phyloP scores from a whole-genome alignment of 371 early-diverging fungal genomes.

The Mucor racemosus region DNA sequence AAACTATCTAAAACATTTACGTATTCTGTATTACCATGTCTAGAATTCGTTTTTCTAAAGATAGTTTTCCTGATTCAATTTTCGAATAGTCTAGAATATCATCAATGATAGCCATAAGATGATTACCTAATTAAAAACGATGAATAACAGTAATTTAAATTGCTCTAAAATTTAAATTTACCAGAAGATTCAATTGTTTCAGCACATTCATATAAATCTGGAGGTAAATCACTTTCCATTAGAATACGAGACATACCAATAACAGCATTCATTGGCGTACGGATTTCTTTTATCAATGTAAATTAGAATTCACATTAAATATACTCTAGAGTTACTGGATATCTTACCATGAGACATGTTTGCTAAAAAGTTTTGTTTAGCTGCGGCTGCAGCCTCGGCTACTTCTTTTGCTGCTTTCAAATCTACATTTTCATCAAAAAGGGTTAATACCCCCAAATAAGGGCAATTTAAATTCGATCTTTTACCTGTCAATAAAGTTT shows the following conservation, averaged over 20 bases:
- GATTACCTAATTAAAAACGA: constrained; percentile 20
- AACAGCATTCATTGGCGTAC: constrained; percentile 62
- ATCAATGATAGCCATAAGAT: constrained; percentile 30
- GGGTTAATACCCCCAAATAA: background rate
- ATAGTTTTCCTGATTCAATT: constrained; percentile 49
- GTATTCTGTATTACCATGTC: constrained; percentile 15
- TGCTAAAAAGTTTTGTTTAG: constrained; percentile 61
- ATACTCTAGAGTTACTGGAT: background rate
- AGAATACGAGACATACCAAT: constrained; percentile 62
- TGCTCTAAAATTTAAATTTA: background rate
- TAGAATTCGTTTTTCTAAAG: constrained; percentile 33
- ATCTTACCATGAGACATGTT: constrained; percentile 59
- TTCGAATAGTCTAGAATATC: constrained; percentile 57
- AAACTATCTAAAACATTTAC: constrained; percentile 17
- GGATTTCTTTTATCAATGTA: constrained; percentile 29
- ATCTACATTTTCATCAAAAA: constrained; percentile 27
- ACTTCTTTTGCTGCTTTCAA: constrained; percentile 57
- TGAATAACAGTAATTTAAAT: constrained; percentile 47
- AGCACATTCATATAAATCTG: constrained; percentile 57
- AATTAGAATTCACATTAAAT: background rate
- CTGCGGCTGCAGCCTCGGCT: constrained; percentile 57
- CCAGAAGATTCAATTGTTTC: constrained; percentile 40
- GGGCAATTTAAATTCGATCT: background rate
- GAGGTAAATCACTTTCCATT: constrained; percentile 55
- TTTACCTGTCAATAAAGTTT: constrained; percentile 39